Conservation (phyloP, 306 rosid species). For the Pyrus pyrifolia region DNA sequence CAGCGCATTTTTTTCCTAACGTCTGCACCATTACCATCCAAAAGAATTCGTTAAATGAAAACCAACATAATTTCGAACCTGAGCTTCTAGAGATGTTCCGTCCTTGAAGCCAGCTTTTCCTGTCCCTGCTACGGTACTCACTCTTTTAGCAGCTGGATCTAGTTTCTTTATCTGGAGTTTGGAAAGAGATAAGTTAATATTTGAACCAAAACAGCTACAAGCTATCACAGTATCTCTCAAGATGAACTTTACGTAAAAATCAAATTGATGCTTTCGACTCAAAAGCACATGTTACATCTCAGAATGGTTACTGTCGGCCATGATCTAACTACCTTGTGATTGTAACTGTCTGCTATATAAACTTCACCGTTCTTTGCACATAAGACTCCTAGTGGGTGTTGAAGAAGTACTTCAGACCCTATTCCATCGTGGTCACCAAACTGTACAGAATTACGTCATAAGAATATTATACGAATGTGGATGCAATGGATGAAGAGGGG, state of each 20-base stretch:
- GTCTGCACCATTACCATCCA: neutral
- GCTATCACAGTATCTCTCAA: neutral
- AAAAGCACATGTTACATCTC: neutral
- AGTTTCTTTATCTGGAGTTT: conserved; percentile 75
- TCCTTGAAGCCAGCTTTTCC: conserved; percentile 90
- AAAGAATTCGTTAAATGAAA: conserved; percentile 7
- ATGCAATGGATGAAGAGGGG: neutral
- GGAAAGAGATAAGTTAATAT: conserved; percentile 5
- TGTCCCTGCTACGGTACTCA: conserved; percentile 75
- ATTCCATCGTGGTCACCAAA: conserved; percentile 95
- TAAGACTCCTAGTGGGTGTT: conserved; percentile 80
- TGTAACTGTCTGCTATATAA: conserved; percentile 81
- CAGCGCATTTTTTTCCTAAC: too few relatives aligned
- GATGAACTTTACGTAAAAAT: neutral
- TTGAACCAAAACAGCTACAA: neutral
- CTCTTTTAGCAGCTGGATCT: conserved; percentile 69
- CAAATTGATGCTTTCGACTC: neutral
- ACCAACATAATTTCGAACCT: conserved; percentile 41
- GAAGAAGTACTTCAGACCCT: conserved; percentile 86
- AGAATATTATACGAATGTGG: neutral
- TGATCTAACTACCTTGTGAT: conserved; percentile 68
- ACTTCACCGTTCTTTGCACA: conserved; percentile 60
- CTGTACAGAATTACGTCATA: conserved; percentile 37
- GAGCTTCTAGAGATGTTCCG: conserved; percentile 61
- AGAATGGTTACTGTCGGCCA: neutral